These are phyloP conservation scores for Komagataea norvegica DNA, from an alignment of 1,139 yeast genomes.

Conservation along the genomic window DNA sequence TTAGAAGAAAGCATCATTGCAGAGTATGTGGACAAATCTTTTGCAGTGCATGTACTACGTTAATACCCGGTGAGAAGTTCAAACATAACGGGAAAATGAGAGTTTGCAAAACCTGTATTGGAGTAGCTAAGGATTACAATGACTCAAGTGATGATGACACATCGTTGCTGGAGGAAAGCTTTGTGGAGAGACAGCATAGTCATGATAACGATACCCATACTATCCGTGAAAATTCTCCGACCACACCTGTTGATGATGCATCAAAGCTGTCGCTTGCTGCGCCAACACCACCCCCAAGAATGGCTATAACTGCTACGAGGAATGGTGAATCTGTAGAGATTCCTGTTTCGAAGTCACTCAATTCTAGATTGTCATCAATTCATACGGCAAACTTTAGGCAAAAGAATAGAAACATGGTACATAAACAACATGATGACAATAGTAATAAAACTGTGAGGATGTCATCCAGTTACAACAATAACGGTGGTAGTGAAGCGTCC, in stretches of 20 bases:
- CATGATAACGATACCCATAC: conserved; percentile 14
- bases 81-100: conserved; percentile 66
- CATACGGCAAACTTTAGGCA: conserved; percentile 23
- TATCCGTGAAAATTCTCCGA: conserved; percentile 14
- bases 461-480: conserved; percentile 6
- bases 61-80: conserved; percentile 73
- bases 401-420: neutral
- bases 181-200: conserved; percentile 25
- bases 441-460: conserved; percentile 6
- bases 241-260: conserved; percentile 16
- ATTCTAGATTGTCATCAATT: conserved; percentile 24
- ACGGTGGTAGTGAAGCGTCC: conserved; percentile 13
- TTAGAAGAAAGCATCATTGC: conserved; percentile 91
- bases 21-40: conserved; percentile 94
- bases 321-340: conserved; percentile 78
- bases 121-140: conserved; percentile 53
- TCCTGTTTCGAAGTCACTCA: conserved; percentile 40
- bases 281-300: conserved; percentile 66
- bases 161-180: conserved; percentile 31
- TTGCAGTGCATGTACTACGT: conserved; percentile 79
- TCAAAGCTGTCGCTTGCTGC: conserved; percentile 26
- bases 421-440: conserved; percentile 1
- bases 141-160: conserved; percentile 63
- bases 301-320: conserved; percentile 81
- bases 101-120: conserved; percentile 74